Evolutionary conservation across 345 rosid genomes (phyloP), one percentile per base, ranked within the genome.

Genomic region (Angophora floribunda): DNA sequence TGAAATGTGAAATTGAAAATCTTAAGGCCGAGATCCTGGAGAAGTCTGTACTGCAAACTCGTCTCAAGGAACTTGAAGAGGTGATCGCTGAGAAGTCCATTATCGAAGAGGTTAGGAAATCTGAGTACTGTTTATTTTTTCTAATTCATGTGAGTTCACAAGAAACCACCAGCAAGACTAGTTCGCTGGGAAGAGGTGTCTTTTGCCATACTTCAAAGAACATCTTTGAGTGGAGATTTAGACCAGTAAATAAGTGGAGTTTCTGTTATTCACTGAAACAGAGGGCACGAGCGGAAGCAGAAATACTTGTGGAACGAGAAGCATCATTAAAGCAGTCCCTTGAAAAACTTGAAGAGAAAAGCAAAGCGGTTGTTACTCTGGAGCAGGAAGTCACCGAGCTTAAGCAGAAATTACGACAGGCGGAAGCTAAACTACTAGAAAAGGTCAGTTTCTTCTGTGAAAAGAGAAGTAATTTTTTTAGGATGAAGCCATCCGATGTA

Each of bases 261-360:
- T 75, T 75, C 13, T 86, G 63, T 88, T 88, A 36, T 78, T 30
- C 57, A n/a, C 89, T 86, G 50, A 67, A 91, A 89, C 95, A 97
- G 98, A 90, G 92, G 88, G 92, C 93, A 90, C 53, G 51, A 30
- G 91, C 88, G 70, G 89, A 90, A 86, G 88, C 97, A 57, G 93
- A 88, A 49, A 94, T 95, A 86, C 93, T 91, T 63, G 85, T 91
- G 53, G 98, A 95, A 88, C 90, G 86, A 55, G 96, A 94, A 90
- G 90, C 95, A 55, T 94, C 95, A 50, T 84, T 95, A 89, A 93
- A 94, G 92, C 91, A 90, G 88, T 94, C 96, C 87, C 93, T 91
- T 84, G 94, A 94, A 90, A 96, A 95, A 87, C 95, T 93, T n/a
- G 97, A 94, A 88, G 92, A 95, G 16, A 94, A 94, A 94, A 93